Evolutionary conservation across 176 grass and related monocot genomes (phyloP).

Genomic region (Dendrocalamus sinicus): DNA sequence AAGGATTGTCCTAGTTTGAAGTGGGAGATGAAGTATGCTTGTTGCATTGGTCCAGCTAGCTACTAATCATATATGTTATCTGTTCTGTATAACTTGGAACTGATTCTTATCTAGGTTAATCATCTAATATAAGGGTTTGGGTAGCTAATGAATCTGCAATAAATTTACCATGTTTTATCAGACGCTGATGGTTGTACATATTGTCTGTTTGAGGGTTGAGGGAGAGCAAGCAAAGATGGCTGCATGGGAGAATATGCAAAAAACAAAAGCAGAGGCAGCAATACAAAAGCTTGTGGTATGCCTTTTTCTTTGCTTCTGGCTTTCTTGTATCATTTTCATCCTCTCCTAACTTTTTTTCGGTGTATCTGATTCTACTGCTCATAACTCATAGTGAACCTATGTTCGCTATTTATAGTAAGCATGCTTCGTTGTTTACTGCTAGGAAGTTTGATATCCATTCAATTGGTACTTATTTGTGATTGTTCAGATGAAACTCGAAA

Average conservation of each 20-base stretch:
- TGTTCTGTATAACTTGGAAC: slow-evolving; percentile 19
- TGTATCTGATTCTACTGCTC: background rate
- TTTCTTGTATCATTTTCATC: slow-evolving; percentile 11
- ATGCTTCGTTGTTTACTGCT: slow-evolving; percentile 13
- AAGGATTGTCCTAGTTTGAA: slow-evolving; percentile 12
- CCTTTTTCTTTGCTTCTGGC: slow-evolving; percentile 31
- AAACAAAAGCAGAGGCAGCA: slow-evolving; percentile 70
- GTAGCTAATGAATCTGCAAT: slow-evolving; percentile 23
- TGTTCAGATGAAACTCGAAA: slow-evolving; percentile 81
- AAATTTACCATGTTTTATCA: slow-evolving; percentile 15
- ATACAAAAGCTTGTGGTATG: slow-evolving; percentile 77
- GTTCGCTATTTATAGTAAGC: background rate
- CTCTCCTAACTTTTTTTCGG: background rate
- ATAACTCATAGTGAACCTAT: slow-evolving; percentile 3
- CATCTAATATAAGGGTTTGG: slow-evolving; percentile 19
- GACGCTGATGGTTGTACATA: slow-evolving; percentile 29
- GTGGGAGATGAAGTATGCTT: slow-evolving; percentile 2
- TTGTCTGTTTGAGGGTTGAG: slow-evolving; percentile 55
- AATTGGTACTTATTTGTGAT: slow-evolving; percentile 15
- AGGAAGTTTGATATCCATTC: slow-evolving; percentile 26
- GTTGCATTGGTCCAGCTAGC: background rate
- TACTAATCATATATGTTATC: background rate
- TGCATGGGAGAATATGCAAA: slow-evolving; percentile 80
- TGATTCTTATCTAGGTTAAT: slow-evolving; percentile 6
- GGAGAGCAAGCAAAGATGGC: slow-evolving; percentile 72